These are phyloP conservation scores for Sisymbrium altissimum DNA, from an alignment of 345 rosid genomes.

Conservation along the genomic window DNA sequence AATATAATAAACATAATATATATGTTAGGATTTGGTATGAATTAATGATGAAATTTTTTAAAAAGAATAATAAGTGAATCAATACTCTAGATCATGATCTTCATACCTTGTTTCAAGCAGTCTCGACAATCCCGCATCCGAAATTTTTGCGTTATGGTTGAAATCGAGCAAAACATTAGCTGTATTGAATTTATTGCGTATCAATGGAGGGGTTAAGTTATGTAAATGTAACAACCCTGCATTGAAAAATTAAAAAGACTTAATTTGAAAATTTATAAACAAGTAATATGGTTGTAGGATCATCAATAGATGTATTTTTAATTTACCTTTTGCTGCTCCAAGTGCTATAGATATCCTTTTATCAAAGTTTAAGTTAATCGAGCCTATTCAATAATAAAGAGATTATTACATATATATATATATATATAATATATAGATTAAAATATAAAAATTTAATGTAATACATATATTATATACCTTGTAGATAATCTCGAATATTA, in stretches of 20 bases:
- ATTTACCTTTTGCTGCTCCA: slow-evolving; percentile 44
- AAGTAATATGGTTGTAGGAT: background rate
- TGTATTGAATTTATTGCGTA: slow-evolving; percentile 65
- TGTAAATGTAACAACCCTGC: slow-evolving; percentile 65
- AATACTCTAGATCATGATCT: background rate
- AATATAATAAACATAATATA: background rate
- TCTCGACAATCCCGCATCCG: slow-evolving; percentile 46
- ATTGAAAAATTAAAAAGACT: slow-evolving; percentile 14
- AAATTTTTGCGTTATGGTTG: slow-evolving; percentile 57
- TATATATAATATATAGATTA: no score
- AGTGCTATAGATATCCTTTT: slow-evolving; percentile 52
- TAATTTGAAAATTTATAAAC: background rate
- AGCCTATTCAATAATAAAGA: no score
- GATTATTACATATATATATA: no score
- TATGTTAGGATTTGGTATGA: background rate
- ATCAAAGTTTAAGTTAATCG: background rate
- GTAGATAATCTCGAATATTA: no score
- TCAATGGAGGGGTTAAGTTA: slow-evolving; percentile 50
- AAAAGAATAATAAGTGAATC: background rate
- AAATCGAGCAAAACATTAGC: slow-evolving; percentile 69
- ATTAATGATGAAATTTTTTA: background rate
- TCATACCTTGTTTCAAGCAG: slow-evolving; percentile 48
- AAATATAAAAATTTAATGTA: no score
- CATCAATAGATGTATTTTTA: background rate
- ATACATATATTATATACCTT: no score